Evolutionary conservation across 257 asterid genomes (phyloP), one percentile per base, ranked within the genome.

Genomic region (Jacaranda copaia): DNA sequence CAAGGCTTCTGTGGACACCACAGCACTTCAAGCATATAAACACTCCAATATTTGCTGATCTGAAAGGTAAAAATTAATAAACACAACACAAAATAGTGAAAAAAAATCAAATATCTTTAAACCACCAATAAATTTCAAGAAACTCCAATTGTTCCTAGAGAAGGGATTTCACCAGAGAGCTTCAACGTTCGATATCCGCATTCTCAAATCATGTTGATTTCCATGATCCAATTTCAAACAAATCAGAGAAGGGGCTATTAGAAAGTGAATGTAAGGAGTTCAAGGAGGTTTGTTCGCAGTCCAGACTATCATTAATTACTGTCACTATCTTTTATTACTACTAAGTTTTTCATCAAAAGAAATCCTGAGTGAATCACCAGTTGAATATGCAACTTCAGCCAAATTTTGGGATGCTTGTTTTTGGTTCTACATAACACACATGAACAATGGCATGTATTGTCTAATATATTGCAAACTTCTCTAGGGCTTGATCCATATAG

Each of bases 1-100:
- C 98, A 42, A 96, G 97, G 92, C 97, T 89, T 87, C 98, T 86
- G 89, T 96, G 99, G 60, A 90, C 93, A 51, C 99, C 96, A 65
- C 96, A 96, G 85, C 99, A 96, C 84, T 96, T 96, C 83, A 96
- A 87, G 89, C 99, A 96, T 81, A 96, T 87, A 80, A 96, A 96
- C 16, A 96, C 99, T 66, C 99, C 99, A 57, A 96, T 96, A 83
- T 89, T 96, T 63, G 97, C 93, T 0, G 99, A 96, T 84, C 99
- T 96, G 89, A 70, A 67, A 70, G 15, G 55, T 19, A 39, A 56
- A 46, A 20, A 9, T 39, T 5, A 59, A 74, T 25, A 40, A 38
- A 63, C 43, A 72, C 58, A 46, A 60, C 59, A 73, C 35, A 32
- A 58, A 61, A 45, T 25, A 68, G 64, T 55, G 79, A 55, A 51